Percentiles rank a stretch among this genome's conserved stretches.
These are phyloP conservation scores for Oemleria cerasiformis DNA, from an alignment of 306 rosid species.

Conservation along the genomic window DNA sequence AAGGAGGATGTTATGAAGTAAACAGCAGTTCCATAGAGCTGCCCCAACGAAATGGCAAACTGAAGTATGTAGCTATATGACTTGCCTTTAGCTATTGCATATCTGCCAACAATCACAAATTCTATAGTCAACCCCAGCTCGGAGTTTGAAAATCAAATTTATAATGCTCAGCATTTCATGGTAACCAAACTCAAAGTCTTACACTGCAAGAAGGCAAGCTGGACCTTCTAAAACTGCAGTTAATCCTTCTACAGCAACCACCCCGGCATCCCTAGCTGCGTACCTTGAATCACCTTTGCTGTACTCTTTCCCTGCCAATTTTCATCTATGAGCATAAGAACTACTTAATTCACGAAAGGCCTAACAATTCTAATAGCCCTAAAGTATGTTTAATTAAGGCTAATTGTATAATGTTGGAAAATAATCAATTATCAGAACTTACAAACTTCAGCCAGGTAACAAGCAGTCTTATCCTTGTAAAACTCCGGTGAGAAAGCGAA, in stretches of 20 bases:
- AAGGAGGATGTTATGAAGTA: slow-evolving; percentile 65
- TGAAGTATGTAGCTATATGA: slow-evolving; percentile 79
- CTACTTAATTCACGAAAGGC: slow-evolving; percentile 7
- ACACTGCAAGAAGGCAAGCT: slow-evolving; percentile 77
- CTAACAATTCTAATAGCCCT: background rate
- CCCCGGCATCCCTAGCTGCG: slow-evolving; percentile 63
- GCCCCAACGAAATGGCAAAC: slow-evolving; percentile 79
- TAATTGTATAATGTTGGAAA: background rate
- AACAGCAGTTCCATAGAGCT: slow-evolving; percentile 68
- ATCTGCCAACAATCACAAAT: slow-evolving; percentile 39
- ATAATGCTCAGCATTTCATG: background rate
- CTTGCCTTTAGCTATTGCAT: slow-evolving; percentile 71
- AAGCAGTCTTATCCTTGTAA: slow-evolving; percentile 67
- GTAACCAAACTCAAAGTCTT: slow-evolving; percentile 32
- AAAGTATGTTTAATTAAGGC: background rate
- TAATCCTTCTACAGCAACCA: slow-evolving; percentile 70
- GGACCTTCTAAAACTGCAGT: slow-evolving; percentile 84
- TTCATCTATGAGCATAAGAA: slow-evolving; percentile 6
- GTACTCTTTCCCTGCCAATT: slow-evolving; percentile 84
- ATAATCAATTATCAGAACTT: slow-evolving; percentile 33
- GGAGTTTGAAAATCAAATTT: background rate
- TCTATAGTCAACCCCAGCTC: background rate
- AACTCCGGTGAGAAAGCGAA: slow-evolving; percentile 79
- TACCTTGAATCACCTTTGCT: slow-evolving; percentile 99
- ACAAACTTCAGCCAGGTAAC: slow-evolving; percentile 87